These are phyloP conservation scores for Polygonum maritimum DNA, from an alignment of 148 eudicot genomes.

Conservation along the genomic window DNA sequence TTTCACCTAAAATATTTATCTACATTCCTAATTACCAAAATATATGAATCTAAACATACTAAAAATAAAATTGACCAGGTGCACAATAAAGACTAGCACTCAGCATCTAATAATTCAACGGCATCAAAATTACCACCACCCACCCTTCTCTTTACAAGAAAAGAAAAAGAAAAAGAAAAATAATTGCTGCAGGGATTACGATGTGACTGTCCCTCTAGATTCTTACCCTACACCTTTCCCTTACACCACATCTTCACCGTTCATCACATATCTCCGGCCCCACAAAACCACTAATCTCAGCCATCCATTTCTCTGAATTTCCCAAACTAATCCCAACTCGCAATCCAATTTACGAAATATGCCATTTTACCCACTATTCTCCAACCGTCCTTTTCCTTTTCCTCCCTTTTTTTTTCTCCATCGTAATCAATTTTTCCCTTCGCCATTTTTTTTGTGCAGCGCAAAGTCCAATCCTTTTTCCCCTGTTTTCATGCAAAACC, in stretches of 20 bases:
- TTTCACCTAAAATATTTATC: no score
- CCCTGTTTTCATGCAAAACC: neutral
- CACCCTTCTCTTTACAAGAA: neutral
- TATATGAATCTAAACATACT: neutral
- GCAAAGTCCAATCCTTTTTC: conserved; percentile 1
- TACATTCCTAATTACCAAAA: no score
- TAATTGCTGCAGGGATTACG: neutral
- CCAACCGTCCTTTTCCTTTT: neutral
- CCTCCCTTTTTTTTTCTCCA: neutral
- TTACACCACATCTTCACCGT: neutral
- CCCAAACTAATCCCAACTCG: neutral
- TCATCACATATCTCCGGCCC: neutral
- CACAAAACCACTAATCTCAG: neutral
- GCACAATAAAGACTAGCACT: neutral
- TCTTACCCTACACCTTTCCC: neutral
- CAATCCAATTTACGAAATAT: neutral
- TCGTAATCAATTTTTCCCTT: neutral
- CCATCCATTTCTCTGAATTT: neutral
- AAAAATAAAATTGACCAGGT: neutral
- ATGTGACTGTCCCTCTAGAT: neutral
- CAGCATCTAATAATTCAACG: conserved; percentile 1
- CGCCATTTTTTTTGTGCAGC: neutral
- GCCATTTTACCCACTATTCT: neutral
- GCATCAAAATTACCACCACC: neutral
- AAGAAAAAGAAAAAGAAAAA: neutral